Evolutionary conservation across 177 flowering plant species (phyloP).

Genomic region (Vitis hybrid): DNA sequence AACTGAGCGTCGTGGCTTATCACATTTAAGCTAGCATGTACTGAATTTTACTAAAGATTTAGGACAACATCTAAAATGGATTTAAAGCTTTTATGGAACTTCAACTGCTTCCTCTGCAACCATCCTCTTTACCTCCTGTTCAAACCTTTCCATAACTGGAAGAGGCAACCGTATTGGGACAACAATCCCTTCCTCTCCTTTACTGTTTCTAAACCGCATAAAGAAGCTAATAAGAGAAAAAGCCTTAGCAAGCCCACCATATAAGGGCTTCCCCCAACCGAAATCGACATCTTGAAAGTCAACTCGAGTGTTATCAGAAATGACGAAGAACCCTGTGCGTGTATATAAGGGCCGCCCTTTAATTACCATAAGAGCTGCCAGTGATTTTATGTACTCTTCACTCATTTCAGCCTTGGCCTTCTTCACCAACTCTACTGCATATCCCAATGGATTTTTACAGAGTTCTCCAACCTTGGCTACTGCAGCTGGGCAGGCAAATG

Average conservation of each 20-base stretch:
- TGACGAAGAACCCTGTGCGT: conserved; percentile 12
- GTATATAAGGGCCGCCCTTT: conserved; percentile 22
- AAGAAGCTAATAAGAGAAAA: background rate
- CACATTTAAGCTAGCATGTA: no score
- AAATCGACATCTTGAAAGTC: conserved; percentile 31
- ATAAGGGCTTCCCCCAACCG: conserved; percentile 26
- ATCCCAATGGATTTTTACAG: conserved; percentile 24
- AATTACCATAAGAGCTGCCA: conserved; percentile 32
- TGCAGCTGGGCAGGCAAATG: conserved; percentile 37
- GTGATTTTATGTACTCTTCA: conserved; percentile 39
- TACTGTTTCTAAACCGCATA: conserved; percentile 8
- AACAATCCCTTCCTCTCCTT: conserved; percentile 30
- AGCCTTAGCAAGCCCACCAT: conserved; percentile 24
- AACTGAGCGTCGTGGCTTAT: no score
- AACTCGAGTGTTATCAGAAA: conserved; percentile 23
- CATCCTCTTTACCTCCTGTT: conserved; percentile 9
- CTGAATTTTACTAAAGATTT: no score
- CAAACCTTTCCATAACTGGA: conserved; percentile 26
- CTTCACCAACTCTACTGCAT: conserved; percentile 43
- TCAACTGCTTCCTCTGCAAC: background rate
- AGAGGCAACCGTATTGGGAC: conserved; percentile 29
- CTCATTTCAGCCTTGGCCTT: no score
- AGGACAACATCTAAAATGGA: no score
- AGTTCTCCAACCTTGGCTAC: conserved; percentile 25
- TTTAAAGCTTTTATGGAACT: no score